phyloP scores from a whole-genome alignment of 73 alveolate genomes.

The Stentor roeselii region DNA sequence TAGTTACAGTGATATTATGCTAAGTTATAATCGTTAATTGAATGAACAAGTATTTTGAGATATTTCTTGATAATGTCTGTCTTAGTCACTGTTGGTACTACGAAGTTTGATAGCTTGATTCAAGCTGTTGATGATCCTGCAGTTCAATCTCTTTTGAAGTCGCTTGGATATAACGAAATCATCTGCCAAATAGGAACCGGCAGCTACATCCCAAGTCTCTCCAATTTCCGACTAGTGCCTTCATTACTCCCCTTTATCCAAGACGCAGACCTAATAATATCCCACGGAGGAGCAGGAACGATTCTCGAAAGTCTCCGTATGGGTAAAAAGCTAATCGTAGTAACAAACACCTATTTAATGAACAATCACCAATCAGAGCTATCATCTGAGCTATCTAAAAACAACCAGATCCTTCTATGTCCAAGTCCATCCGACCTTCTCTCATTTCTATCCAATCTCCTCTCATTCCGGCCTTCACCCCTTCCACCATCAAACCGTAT shows the following conservation, averaged over 20 bases:
- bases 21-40: too few relatives aligned
- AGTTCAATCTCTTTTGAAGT: conserved; percentile 48
- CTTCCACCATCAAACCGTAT: background rate
- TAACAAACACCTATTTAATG: conserved; percentile 84
- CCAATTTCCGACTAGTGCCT: conserved; percentile 1
- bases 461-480: background rate
- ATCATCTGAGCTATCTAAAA: conserved; percentile 52
- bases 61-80: too few relatives aligned
- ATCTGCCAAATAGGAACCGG: conserved; percentile 67
- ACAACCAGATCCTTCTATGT: background rate
- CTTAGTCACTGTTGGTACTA: conserved; percentile 83
- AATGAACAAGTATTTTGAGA: too few relatives aligned
- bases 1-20: too few relatives aligned
- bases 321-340: conserved; percentile 75
- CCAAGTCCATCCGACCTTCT: background rate
- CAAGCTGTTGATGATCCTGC: conserved; percentile 60
- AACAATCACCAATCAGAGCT: conserved; percentile 89
- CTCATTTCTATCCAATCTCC: background rate
- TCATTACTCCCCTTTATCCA: conserved; percentile 43
- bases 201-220: conserved; percentile 47
- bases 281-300: conserved; percentile 95
- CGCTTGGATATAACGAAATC: conserved; percentile 46
- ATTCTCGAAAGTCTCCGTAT: conserved; percentile 74
- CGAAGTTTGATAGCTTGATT: conserved; percentile 70
- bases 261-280: conserved; percentile 73